Evolutionary conservation across 192 early-diverging fungal species (phyloP).

Genomic region (Backusella tarrabulga): DNA sequence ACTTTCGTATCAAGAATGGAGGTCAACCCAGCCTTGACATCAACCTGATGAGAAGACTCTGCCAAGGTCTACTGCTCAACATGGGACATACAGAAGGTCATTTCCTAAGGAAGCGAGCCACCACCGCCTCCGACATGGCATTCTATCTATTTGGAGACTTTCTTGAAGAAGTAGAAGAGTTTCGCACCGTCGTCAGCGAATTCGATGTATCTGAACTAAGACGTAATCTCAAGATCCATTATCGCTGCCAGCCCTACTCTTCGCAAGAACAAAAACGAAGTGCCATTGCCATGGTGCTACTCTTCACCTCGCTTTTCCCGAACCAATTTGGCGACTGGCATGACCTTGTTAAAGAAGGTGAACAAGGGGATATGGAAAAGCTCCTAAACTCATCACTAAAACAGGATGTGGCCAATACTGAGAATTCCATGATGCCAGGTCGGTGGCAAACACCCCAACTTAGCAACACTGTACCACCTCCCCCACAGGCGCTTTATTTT

Average conservation of each 20-base stretch:
- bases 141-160: slow-evolving; percentile 96
- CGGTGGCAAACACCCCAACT: neutral
- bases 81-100: slow-evolving; percentile 65
- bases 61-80: slow-evolving; percentile 81
- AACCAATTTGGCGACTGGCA: slow-evolving; percentile 83
- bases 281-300: slow-evolving; percentile 74
- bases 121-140: slow-evolving; percentile 79
- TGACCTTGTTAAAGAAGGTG: slow-evolving; percentile 79
- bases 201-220: slow-evolving; percentile 80
- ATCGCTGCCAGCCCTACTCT: slow-evolving; percentile 64
- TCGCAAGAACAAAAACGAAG: slow-evolving; percentile 67
- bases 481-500: slow-evolving; percentile 80
- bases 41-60: slow-evolving; percentile 82
- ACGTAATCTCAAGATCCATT: slow-evolving; percentile 73
- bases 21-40: slow-evolving; percentile 80
- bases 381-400: slow-evolving; percentile 18
- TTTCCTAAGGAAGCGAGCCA: slow-evolving; percentile 57
- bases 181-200: slow-evolving; percentile 77
- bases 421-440: slow-evolving; percentile 28
- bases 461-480: slow-evolving; percentile 18
- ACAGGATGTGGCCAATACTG: slow-evolving; percentile 7
- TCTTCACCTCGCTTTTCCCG: slow-evolving; percentile 74
- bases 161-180: slow-evolving; percentile 90
- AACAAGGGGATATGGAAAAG: slow-evolving; percentile 26
- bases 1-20: slow-evolving; percentile 86